Base-by-base conservation (phyloP, 1,139 yeast genomes). In the Saccharomyces hybrid region DNA sequence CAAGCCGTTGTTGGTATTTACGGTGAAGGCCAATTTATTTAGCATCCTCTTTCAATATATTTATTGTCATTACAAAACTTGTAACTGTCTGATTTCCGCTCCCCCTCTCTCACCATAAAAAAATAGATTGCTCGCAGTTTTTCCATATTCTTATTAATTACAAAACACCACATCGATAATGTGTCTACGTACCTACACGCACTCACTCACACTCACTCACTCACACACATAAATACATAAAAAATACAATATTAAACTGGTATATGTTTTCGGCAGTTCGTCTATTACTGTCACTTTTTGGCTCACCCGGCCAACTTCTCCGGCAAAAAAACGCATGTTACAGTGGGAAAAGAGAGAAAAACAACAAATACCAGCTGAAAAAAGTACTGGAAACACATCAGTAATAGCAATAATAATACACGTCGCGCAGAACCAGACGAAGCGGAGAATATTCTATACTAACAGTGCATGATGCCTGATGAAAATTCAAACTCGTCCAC, bases 1-100 rank as follows among this genome's bases (percentile, higher is more conserved):
- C 63, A 66, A 50, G 61, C 69, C 20, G 63, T 66, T 6, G 42
- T 68, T 9, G 71, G 71, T 13, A 46, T 68, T 16, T 65, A 66
- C 52, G 71, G 71, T 20, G 71, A 68, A 50, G 68, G 68, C 13
- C 58, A 57, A 44, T 59, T 59, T 38, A 49, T 51, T 7, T 55
- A 49, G 52, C 20, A 32, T 20, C 20, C 11, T 13, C 16, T 16
- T n/a, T 26, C 7, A 5, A 5, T 9, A 4, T 26, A 25, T 46
- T 57, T 51, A 5, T 51, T 41, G 47, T 58, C 56, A 48, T 60
- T 64, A 20, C 52, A 44, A 57, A 31, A 64, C 5, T 34, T 34
- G 42, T 14, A 34, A 34, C 20, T 14, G 42, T 34, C 42, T 34
- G 13, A 7, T 6, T 34, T 34, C 5, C 5, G 20, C 42, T 34